These are phyloP conservation scores for Oenanthe sinensis DNA, from an alignment of 129 eudicot genomes.

Conservation along the genomic window DNA sequence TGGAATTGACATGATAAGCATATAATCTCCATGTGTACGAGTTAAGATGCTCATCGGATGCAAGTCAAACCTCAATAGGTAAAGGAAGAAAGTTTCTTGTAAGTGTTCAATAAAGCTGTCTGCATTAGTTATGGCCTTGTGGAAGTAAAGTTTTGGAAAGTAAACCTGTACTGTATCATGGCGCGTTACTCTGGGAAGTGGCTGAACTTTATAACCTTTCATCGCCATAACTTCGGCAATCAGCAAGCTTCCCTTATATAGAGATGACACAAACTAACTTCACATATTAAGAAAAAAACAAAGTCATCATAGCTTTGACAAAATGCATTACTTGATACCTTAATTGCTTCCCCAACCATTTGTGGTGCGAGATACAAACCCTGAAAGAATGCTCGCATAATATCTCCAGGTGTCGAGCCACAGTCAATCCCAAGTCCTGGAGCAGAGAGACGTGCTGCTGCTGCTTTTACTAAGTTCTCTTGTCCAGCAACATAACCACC, in stretches of 20 bases:
- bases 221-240: conserved; percentile 89
- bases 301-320: background rate
- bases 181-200: conserved; percentile 64
- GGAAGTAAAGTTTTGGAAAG: background rate
- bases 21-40: background rate
- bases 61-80: background rate
- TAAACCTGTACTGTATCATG: conserved; percentile 89
- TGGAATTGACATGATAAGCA: background rate
- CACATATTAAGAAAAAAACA: background rate
- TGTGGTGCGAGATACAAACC: conserved; percentile 94
- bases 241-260: conserved; percentile 62
- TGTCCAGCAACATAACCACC: conserved; percentile 97
- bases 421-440: conserved; percentile 97
- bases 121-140: background rate
- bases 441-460: conserved; percentile 98
- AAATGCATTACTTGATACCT: conserved; percentile 37
- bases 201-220: conserved; percentile 84
- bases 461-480: conserved; percentile 84
- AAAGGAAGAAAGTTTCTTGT: background rate
- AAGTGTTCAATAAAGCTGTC: background rate
- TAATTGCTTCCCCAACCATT: conserved; percentile 98
- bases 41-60: background rate
- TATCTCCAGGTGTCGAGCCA: conserved; percentile 93
- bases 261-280: conserved; percentile 9
- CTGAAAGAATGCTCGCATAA: conserved; percentile 82